These are phyloP conservation scores for Begonia loranthoides DNA, from an alignment of 306 rosid species.

Conservation along the genomic window DNA sequence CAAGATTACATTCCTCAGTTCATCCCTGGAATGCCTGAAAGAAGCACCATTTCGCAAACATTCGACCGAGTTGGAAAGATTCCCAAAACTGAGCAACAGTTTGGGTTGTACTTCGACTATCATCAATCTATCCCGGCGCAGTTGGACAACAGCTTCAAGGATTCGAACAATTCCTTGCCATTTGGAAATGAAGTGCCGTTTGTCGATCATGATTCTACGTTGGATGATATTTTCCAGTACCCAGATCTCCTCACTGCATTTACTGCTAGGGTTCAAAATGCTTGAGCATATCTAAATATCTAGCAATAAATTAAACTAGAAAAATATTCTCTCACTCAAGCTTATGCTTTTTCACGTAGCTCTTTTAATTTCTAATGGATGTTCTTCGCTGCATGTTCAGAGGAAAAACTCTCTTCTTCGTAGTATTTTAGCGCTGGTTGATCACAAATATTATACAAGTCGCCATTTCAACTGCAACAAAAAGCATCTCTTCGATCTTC, in stretches of 20 bases:
- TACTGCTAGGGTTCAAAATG: conserved; percentile 42
- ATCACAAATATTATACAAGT: no score
- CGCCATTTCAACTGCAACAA: no score
- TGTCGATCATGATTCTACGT: conserved; percentile 11
- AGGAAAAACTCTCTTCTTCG: no score
- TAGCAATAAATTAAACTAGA: neutral
- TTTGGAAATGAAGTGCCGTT: conserved; percentile 16
- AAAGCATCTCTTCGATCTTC: no score
- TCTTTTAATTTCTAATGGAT: no score
- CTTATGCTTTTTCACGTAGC: no score
- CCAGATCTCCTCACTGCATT: conserved; percentile 37
- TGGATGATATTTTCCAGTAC: conserved; percentile 32
- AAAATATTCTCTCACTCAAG: no score
- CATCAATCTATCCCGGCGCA: conserved; percentile 10
- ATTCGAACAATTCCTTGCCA: conserved; percentile 2
- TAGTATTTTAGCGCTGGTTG: no score
- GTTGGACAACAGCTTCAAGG: conserved; percentile 3
- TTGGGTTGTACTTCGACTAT: no score
- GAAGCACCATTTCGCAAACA: neutral
- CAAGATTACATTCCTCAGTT: neutral
- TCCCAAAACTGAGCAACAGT: no score
- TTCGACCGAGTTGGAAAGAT: no score
- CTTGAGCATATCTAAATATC: conserved; percentile 1
- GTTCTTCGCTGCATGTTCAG: no score
- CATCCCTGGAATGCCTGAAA: neutral